A percentile compares a stretch with the other conserved stretches of the same genome.
These are phyloP conservation scores for Galeopsis tetrahit DNA, from an alignment of 257 asterid genomes.

Conservation along the genomic window DNA sequence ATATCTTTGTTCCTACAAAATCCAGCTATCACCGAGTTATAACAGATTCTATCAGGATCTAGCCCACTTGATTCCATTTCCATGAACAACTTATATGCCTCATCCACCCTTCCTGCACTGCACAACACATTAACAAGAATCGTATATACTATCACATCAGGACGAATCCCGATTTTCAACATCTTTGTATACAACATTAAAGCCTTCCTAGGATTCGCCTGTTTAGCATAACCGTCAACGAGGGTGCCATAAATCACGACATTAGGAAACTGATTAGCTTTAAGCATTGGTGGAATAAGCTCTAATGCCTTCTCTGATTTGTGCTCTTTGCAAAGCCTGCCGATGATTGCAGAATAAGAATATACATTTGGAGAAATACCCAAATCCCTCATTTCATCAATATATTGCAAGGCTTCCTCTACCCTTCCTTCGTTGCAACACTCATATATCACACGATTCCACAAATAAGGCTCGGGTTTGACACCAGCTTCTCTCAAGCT, in stretches of 20 bases:
- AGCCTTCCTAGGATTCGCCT: constrained; percentile 50
- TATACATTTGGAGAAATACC: constrained; percentile 41
- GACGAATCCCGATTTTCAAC: constrained; percentile 53
- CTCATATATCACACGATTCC: too few relatives aligned
- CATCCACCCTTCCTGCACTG: too few relatives aligned
- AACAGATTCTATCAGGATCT: too few relatives aligned
- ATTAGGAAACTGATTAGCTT: constrained; percentile 29
- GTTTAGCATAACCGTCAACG: constrained; percentile 57
- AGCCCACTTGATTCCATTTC: too few relatives aligned
- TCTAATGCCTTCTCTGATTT: constrained; percentile 53
- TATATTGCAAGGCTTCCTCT: too few relatives aligned
- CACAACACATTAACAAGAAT: constrained; percentile 45
- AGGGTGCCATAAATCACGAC: constrained; percentile 43
- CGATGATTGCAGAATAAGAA: constrained; percentile 43
- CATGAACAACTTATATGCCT: too few relatives aligned
- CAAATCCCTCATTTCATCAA: too few relatives aligned
- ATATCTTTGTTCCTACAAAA: too few relatives aligned
- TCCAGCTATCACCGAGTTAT: too few relatives aligned
- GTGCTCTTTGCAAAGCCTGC: constrained; percentile 52
- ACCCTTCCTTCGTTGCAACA: too few relatives aligned
- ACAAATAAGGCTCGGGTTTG: too few relatives aligned
- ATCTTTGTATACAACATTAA: constrained; percentile 45
- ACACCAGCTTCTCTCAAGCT: constrained; percentile 34
- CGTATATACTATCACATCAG: constrained; percentile 50
- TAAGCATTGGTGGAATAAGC: constrained; percentile 63